Evolutionary conservation across 1,284 basidiomycete genomes (phyloP).

Genomic region (Agaricales sp.): DNA sequence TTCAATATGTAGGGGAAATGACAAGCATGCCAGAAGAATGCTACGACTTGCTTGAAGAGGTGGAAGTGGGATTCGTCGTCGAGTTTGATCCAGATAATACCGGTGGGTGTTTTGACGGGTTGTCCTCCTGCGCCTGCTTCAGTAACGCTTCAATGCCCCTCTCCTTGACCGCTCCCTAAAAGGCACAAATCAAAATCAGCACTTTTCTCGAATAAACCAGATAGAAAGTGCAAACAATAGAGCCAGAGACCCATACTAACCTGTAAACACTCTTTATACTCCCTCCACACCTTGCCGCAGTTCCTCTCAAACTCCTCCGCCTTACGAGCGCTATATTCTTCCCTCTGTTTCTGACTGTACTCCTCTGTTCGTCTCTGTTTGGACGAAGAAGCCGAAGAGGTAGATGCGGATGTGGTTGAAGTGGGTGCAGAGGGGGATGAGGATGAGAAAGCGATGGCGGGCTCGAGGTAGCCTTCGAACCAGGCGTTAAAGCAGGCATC

Average conservation of each 20-base stretch:
- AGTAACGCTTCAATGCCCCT: conserved; percentile 71
- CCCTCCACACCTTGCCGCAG: conserved; percentile 74
- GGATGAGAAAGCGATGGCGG: conserved; percentile 33
- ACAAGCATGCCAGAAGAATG: not conserved
- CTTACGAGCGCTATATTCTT: conserved; percentile 37
- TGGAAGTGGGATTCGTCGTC: not conserved
- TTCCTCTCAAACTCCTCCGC: conserved; percentile 76
- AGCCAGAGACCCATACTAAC: conserved; percentile 18
- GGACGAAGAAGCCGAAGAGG: conserved; percentile 23
- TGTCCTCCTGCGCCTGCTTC: conserved; percentile 72
- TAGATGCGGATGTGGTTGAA: not conserved
- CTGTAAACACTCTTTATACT: conserved; percentile 74
- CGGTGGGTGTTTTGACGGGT: conserved; percentile 56
- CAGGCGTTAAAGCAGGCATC: conserved; percentile 94
- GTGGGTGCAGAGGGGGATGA: conserved; percentile 1
- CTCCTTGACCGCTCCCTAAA: conserved; percentile 72
- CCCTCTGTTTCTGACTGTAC: conserved; percentile 25
- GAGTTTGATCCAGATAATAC: conserved; percentile 15
- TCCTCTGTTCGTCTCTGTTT: conserved; percentile 34
- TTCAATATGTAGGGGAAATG: not conserved
- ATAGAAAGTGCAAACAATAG: not conserved
- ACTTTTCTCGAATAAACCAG: not conserved
- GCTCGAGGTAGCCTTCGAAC: conserved; percentile 92
- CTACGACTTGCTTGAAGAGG: not conserved
- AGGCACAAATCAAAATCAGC: conserved; percentile 3